Evolutionary conservation across 306 rosid genomes (phyloP), one percentile per base, ranked within the genome.

Genomic region (Casuarina equisetifolia): DNA sequence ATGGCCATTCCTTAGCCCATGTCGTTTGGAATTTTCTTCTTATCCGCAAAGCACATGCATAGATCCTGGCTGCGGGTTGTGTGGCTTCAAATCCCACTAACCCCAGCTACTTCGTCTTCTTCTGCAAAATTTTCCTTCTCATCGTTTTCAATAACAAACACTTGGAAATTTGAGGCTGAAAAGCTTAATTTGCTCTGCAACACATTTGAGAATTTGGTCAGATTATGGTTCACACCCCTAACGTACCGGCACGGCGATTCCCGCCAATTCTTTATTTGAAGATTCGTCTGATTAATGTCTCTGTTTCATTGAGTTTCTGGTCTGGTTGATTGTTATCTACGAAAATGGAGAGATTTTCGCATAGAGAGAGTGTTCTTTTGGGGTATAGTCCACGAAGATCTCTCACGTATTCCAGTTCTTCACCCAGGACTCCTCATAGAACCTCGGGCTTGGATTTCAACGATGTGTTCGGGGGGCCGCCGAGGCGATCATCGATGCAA

Each of bases 401-500:
- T 3, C 78, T 77, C 44, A 76, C 82, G 8, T 80, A 73, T 74
- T 79, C 90, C 9, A 69, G 78, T 70, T 78, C 88, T 77, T 70
- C 86, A 9, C 48, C 85, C 4, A 64, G 46, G 6, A 75, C 83
- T 6, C 74, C 92, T 3, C 35, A 39, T 75, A 80, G 86, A 54
- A 80, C 74, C 59, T 84, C 89, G 4, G 97, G 90, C 32, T 82
- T 90, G 20, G 99, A 96, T 83, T 96, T 96, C 55, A 70, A 82
- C 62, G 99, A 91, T 52, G 98, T 96, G 59, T 96, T 92, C 20
- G 96, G 99, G 0, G 99, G 99, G 0, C 99, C 99, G 2, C 99
- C 98, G 3, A 84, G 91, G 75, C 81, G 92, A 59, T 85, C 90
- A 4, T 91, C 97, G 4, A 11, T 63, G 50, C 84, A 73, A 36